Evolutionary conservation across 352 stramenopile species (phyloP), one percentile per base, ranked within the genome.

Genomic region (Globisporangium middletonii): DNA sequence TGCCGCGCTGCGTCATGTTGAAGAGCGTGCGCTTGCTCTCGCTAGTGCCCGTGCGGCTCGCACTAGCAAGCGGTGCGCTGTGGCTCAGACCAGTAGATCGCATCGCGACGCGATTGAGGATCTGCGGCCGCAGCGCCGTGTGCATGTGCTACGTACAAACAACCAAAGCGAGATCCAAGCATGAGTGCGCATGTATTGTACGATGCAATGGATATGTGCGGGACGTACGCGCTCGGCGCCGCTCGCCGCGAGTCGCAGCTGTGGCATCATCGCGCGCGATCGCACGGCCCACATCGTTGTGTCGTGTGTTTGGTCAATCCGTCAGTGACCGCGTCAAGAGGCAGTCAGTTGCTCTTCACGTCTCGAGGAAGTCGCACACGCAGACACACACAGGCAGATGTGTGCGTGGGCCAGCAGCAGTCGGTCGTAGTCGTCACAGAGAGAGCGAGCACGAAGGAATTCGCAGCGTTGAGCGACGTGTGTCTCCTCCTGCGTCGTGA

Each of bases 1-100:
- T 89, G 41, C 73, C 69, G 27, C 82, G 75, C 52, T 88, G 71
- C 33, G 79, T 86, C 60, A 94, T 83, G 62, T 81, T 89, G 65
- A 95, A 93, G 50, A 95, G 67, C 64, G 78, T 79, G 54, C 84
- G 81, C 51, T 70, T 75, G 57, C 69, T 57, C 46, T 65, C 68
- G 12, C 46, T 27, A 11, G 38, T n/a, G 6, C 47, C 44, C 13
- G 18, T 13, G 59, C 41, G 45, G 35, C 46, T 49, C 43, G 53
- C 9, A 2, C 43, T 50, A 5, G 33, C 41, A n/a, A 57, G 50
- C 30, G 30, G 8, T 8, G 44, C 41, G 49, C 37, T 12, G 50
- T 19, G 3, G 19, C 8, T 35, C 37, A 30, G 30, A 13, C 27
- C 28, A 11, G 43, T 8, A 8, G 56, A 37, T n/a, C 48, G 41